Conservation (phyloP, 345 rosid genomes). For the Ceriops zippeliana region DNA sequence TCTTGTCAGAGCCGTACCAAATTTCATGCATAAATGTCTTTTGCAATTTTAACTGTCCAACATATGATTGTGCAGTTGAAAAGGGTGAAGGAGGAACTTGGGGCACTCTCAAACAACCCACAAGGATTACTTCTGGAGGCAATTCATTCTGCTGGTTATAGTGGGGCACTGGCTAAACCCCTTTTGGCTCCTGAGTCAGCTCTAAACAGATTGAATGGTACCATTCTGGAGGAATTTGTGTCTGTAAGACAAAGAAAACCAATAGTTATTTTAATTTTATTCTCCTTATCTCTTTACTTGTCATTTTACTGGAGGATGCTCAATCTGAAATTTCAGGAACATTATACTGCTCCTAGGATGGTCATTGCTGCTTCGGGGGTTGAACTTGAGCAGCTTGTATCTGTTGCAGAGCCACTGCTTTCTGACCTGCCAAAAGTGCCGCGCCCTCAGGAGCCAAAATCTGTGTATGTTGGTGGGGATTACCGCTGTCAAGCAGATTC, state of each 20-base stretch:
- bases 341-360: constrained; percentile 74
- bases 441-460: constrained; percentile 54
- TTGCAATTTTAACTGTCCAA: neutral
- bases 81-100: constrained; percentile 65
- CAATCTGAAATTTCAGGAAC: constrained; percentile 51
- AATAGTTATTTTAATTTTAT: neutral
- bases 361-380: constrained; percentile 89
- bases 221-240: constrained; percentile 73
- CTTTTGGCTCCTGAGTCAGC: constrained; percentile 82
- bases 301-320: constrained; percentile 12
- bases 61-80: constrained; percentile 48
- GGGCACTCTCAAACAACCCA: constrained; percentile 64
- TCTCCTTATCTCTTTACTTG: neutral
- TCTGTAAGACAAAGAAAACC: constrained; percentile 44
- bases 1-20: neutral
- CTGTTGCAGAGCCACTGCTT: constrained; percentile 78
- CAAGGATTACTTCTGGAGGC: constrained; percentile 78
- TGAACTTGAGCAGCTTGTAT: constrained; percentile 68
- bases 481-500: constrained; percentile 77
- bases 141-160: constrained; percentile 78
- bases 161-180: constrained; percentile 89
- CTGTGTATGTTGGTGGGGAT: constrained; percentile 88
- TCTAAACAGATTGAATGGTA: constrained; percentile 43
- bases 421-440: constrained; percentile 67
- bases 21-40: too few species aligned